These are phyloP conservation scores for Ormosia semicastrata DNA, from an alignment of 306 rosid genomes.

Conservation along the genomic window DNA sequence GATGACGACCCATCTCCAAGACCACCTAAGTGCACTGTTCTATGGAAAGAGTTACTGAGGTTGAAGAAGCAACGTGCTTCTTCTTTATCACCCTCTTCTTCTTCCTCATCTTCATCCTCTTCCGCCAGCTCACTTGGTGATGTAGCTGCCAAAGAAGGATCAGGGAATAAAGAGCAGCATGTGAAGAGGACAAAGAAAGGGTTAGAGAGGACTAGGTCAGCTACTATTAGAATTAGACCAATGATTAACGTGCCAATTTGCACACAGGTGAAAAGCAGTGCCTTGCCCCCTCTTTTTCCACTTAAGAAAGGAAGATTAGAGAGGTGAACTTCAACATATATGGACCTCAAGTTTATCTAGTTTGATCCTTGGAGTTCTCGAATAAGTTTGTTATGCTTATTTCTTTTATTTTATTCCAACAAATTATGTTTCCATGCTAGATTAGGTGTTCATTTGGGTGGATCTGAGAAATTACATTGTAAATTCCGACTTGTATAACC, in stretches of 20 bases:
- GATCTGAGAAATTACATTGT: slow-evolving; percentile 67
- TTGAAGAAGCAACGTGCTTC: slow-evolving; percentile 96
- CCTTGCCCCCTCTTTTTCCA: slow-evolving; percentile 91
- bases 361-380: slow-evolving; percentile 33
- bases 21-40: slow-evolving; percentile 95
- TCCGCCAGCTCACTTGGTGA: slow-evolving; percentile 76
- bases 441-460: slow-evolving; percentile 54
- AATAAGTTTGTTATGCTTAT: slow-evolving; percentile 44
- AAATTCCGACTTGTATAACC: slow-evolving; percentile 72
- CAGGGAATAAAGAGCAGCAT: slow-evolving; percentile 53
- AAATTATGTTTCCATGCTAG: slow-evolving; percentile 43
- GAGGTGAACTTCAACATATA: slow-evolving; percentile 40
- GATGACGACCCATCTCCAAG: slow-evolving; percentile 99
- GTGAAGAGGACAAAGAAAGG: slow-evolving; percentile 83
- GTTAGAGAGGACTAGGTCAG: slow-evolving; percentile 89
- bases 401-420: slow-evolving; percentile 28
- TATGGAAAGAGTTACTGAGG: slow-evolving; percentile 95
- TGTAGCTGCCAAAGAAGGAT: slow-evolving; percentile 50
- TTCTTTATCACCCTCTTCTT: slow-evolving; percentile 75
- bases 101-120: slow-evolving; percentile 86
- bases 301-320: slow-evolving; percentile 79
- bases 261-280: slow-evolving; percentile 73
- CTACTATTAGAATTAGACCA: slow-evolving; percentile 85
- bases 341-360: slow-evolving; percentile 26
- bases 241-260: slow-evolving; percentile 96